phyloP scores from a whole-genome alignment of 1,284 basidiomycete genomes.

The Rugosomyces carneus region DNA sequence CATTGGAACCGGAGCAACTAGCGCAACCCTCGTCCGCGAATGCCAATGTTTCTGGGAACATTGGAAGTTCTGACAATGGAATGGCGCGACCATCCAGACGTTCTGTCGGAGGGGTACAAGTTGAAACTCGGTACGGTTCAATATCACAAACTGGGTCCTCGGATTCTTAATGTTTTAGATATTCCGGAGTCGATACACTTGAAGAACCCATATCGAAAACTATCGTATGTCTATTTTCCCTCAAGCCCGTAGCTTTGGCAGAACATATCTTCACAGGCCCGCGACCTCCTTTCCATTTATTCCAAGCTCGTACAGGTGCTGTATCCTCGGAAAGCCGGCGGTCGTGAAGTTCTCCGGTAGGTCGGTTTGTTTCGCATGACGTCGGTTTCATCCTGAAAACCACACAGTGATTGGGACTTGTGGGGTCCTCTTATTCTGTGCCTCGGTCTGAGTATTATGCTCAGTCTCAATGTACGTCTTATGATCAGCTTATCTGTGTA shows the following conservation, averaged over 20 bases:
- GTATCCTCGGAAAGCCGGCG: constrained; percentile 72
- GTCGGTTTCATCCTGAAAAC: not conserved
- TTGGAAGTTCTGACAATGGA: constrained; percentile 47
- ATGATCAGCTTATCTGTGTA: not conserved
- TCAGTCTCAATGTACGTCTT: constrained; percentile 76
- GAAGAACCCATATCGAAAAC: constrained; percentile 88
- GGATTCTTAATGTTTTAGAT: constrained; percentile 35
- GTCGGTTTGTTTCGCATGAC: constrained; percentile 13
- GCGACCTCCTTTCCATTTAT: constrained; percentile 86
- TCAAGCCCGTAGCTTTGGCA: constrained; percentile 11
- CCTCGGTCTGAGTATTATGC: constrained; percentile 77
- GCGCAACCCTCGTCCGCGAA: constrained; percentile 36
- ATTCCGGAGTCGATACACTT: constrained; percentile 77
- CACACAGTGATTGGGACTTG: constrained; percentile 84
- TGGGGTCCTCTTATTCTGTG: constrained; percentile 93
- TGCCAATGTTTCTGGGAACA: constrained; percentile 61
- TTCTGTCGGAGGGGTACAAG: constrained; percentile 75
- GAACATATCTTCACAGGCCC: constrained; percentile 18
- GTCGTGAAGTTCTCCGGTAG: constrained; percentile 76
- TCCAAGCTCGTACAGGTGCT: constrained; percentile 89
- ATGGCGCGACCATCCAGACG: constrained; percentile 43
- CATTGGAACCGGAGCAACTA: constrained; percentile 46
- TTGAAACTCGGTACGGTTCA: constrained; percentile 72
- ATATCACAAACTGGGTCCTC: not conserved
- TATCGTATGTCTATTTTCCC: constrained; percentile 57